Evolutionary conservation across 805 yeast genomes (phyloP).

Genomic region (Metschnikowia similis): DNA sequence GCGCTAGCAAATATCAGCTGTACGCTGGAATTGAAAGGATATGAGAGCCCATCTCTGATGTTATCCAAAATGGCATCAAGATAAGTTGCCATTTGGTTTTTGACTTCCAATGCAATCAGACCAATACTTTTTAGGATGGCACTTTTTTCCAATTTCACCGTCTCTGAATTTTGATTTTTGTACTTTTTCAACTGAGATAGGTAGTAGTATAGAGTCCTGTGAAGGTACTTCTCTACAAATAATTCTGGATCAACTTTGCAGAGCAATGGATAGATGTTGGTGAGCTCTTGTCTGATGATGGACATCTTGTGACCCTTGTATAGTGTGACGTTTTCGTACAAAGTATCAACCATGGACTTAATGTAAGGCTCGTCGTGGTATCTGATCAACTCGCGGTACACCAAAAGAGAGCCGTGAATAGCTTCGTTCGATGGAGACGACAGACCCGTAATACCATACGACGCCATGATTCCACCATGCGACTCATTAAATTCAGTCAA

Average conservation of each 20-base stretch:
- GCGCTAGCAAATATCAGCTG: slow-evolving; percentile 41
- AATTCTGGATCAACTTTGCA: slow-evolving; percentile 72
- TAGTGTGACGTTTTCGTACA: slow-evolving; percentile 67
- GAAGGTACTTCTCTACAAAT: slow-evolving; percentile 79
- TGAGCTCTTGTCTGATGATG: slow-evolving; percentile 78
- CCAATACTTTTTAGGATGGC: slow-evolving; percentile 80
- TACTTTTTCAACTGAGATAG: slow-evolving; percentile 72
- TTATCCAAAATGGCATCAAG: slow-evolving; percentile 83
- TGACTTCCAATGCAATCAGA: slow-evolving; percentile 72
- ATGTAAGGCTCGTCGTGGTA: slow-evolving; percentile 68
- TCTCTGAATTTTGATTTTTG: slow-evolving; percentile 39
- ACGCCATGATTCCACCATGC: slow-evolving; percentile 2
- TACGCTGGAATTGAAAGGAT: slow-evolving; percentile 27
- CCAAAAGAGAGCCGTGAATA: slow-evolving; percentile 83
- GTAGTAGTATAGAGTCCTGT: slow-evolving; percentile 71
- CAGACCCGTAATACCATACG: slow-evolving; percentile 8
- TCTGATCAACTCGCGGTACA: slow-evolving; percentile 70
- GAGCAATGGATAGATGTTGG: slow-evolving; percentile 74
- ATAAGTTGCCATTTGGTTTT: slow-evolving; percentile 81
- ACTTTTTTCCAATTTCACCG: slow-evolving; percentile 55
- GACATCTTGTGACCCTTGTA: slow-evolving; percentile 75
- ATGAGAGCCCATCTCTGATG: slow-evolving; percentile 69
- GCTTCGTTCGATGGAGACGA: slow-evolving; percentile 47
- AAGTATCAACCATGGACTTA: slow-evolving; percentile 65
- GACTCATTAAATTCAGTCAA: slow-evolving; percentile 9